Conservation (phyloP, 495 filamentous ascomycete species). For the Penicillium steckii region DNA sequence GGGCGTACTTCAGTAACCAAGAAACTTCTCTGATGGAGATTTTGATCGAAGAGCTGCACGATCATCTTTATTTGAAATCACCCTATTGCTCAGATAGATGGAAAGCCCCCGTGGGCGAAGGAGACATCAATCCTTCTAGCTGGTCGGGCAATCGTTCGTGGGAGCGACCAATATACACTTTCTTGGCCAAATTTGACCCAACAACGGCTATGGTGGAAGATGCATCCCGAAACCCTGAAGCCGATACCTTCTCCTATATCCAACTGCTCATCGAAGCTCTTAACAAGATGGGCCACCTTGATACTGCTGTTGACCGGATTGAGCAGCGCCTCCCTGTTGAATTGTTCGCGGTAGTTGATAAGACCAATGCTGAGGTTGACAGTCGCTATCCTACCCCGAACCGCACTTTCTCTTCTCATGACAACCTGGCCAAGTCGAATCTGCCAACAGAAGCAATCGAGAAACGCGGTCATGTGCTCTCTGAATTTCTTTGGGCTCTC, state of each 20-base stretch:
- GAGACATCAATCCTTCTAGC: constrained; percentile 50
- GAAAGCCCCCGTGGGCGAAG: constrained; percentile 59
- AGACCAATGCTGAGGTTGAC: constrained; percentile 90
- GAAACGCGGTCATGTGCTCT: constrained; percentile 74
- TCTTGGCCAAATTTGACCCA: constrained; percentile 79
- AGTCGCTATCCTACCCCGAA: constrained; percentile 75
- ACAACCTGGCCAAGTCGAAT: constrained; percentile 42
- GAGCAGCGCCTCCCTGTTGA: constrained; percentile 94
- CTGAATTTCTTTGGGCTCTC: constrained; percentile 85
- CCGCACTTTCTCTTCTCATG: constrained; percentile 53
- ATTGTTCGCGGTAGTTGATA: constrained; percentile 89
- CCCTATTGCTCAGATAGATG: constrained; percentile 94
- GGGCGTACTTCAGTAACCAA: constrained; percentile 88
- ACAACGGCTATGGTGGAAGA: constrained; percentile 76
- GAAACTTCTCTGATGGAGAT: constrained; percentile 92
- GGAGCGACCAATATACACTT: constrained; percentile 69
- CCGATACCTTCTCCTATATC: constrained; percentile 91
- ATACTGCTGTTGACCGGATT: constrained; percentile 81
- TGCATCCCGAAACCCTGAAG: constrained; percentile 85
- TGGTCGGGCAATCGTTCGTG: constrained; percentile 34
- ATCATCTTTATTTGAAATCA: constrained; percentile 94
- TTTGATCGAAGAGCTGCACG: constrained; percentile 92
- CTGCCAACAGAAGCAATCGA: constrained; percentile 66
- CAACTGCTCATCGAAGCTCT: constrained; percentile 83
- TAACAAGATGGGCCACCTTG: constrained; percentile 81